Evolutionary conservation across 2,329 filamentous ascomycete species (phyloP).

Genomic region (Alternaria sp.): DNA sequence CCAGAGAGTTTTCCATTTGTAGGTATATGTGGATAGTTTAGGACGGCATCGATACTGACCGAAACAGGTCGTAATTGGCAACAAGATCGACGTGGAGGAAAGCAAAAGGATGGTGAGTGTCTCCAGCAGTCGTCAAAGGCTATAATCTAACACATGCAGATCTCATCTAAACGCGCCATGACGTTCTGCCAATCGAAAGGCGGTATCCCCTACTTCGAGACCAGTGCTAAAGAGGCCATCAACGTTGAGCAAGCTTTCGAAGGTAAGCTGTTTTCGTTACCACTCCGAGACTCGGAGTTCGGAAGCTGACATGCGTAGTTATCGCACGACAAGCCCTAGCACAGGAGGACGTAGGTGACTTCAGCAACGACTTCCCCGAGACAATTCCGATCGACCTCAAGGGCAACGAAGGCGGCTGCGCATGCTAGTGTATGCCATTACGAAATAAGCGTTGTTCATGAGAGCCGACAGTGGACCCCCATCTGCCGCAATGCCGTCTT

Average conservation of each 20-base stretch:
- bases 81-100: conserved; percentile 99
- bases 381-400: conserved; percentile 98
- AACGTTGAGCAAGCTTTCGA: conserved; percentile 92
- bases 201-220: conserved; percentile 98
- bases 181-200: conserved; percentile 98
- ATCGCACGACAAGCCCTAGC: conserved; percentile 95
- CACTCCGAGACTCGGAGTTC: neutral
- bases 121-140: conserved; percentile 13
- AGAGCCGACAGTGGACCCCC: conserved; percentile 3
- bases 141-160: conserved; percentile 59
- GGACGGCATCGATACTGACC: conserved; percentile 20
- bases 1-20: conserved; percentile 98
- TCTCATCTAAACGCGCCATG: conserved; percentile 94
- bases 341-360: conserved; percentile 98
- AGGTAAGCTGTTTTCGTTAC: conserved; percentile 51
- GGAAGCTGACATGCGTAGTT: conserved; percentile 62
- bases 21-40: conserved; percentile 49
- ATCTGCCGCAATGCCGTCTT: conserved; percentile 16
- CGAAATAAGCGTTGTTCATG: conserved; percentile 16
- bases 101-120: conserved; percentile 84
- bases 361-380: conserved; percentile 95
- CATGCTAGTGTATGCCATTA: conserved; percentile 68
- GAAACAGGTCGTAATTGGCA: conserved; percentile 87
- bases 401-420: conserved; percentile 90
- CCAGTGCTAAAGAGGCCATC: conserved; percentile 97